These are phyloP conservation scores for Deuterostichococcus epilithicus DNA, from an alignment of 139 green algal species.

Conservation along the genomic window DNA sequence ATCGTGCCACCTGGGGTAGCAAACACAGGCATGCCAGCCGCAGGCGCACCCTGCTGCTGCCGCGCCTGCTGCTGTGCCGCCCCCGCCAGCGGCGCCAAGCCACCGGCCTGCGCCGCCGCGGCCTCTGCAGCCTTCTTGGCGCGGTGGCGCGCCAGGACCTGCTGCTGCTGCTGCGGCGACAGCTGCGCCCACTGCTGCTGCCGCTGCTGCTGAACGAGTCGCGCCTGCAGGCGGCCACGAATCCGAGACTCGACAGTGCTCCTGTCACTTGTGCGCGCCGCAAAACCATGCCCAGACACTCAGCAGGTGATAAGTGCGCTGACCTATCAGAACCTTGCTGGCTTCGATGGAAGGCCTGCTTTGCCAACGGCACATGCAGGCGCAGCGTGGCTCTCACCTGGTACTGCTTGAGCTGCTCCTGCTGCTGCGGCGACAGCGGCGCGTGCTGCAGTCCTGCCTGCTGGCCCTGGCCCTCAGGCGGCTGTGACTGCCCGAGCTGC, in stretches of 20 bases:
- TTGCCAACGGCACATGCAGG: background rate
- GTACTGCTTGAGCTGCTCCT: background rate
- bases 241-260: no score
- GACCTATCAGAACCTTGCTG: no score
- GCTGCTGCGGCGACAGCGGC: background rate
- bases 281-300: no score
- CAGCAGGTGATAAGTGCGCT: no score
- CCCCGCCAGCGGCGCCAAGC: no score
- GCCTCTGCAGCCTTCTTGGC: background rate
- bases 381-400: background rate
- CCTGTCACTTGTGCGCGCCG: no score
- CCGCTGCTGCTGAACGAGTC: background rate
- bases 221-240: background rate
- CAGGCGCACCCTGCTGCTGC: no score
- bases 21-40: background rate
- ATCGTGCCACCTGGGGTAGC: background rate
- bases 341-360: background rate
- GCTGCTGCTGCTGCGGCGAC: background rate
- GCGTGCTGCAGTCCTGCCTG: background rate
- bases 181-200: background rate
- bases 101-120: no score
- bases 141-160: background rate
- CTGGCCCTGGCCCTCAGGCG: background rate
- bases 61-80: background rate
- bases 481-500: background rate